Percentiles rank a stretch among this genome's conserved stretches.
phyloP scores from a whole-genome alignment of 345 rosid genomes.

The Lepidium africanum region DNA sequence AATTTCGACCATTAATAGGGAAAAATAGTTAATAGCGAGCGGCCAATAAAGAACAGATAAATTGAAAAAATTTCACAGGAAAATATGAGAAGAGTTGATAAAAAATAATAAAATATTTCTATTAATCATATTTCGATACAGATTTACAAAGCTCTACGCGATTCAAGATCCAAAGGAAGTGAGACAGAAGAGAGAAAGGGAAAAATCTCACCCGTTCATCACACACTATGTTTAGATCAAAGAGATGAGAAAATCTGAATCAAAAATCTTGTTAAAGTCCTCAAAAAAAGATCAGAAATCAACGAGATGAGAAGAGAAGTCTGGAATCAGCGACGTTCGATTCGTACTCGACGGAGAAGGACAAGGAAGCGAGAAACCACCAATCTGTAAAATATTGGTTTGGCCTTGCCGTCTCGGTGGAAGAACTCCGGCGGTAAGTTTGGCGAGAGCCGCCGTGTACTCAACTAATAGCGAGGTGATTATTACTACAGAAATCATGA shows the following conservation, averaged over 20 bases:
- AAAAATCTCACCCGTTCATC: too few relatives aligned
- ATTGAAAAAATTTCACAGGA: too few relatives aligned
- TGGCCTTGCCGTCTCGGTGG: slow-evolving; percentile 20
- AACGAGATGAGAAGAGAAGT: slow-evolving; percentile 29
- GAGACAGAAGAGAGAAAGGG: too few relatives aligned
- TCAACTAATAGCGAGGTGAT: slow-evolving; percentile 48
- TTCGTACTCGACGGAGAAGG: slow-evolving; percentile 17
- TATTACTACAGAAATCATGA: slow-evolving; percentile 44
- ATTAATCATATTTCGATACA: neutral
- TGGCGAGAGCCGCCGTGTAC: slow-evolving; percentile 44
- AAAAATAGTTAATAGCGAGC: too few relatives aligned
- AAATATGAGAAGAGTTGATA: neutral
- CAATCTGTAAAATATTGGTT: slow-evolving; percentile 2
- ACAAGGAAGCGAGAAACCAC: slow-evolving; percentile 16
- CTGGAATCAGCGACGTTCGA: slow-evolving; percentile 18
- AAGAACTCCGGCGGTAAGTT: slow-evolving; percentile 32
- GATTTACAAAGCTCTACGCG: slow-evolving; percentile 7
- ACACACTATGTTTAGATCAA: too few relatives aligned
- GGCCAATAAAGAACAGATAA: too few relatives aligned
- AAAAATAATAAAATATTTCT: neutral
- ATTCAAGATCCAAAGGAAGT: neutral
- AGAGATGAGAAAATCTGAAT: too few relatives aligned
- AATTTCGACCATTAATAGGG: neutral
- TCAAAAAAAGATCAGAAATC: slow-evolving; percentile 14
- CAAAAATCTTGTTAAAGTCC: neutral